Evolutionary conservation across 2,329 filamentous ascomycete genomes (phyloP).

Genomic region (Aureobasidium sp.): DNA sequence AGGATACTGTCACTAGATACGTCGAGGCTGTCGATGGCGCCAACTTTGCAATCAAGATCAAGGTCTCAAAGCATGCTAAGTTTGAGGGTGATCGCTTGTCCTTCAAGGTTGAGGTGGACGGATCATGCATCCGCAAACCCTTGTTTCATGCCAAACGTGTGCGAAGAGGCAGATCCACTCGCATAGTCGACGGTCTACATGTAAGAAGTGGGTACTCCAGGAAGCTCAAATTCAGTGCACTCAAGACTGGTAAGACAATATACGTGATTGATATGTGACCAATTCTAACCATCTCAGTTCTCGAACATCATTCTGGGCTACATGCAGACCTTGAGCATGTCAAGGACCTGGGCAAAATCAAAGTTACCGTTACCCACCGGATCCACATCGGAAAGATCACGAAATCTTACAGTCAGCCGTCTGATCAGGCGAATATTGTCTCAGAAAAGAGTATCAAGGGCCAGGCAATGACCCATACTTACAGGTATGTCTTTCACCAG

Average conservation of each 20-base stretch:
- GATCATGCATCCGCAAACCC: neutral
- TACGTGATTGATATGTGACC: neutral
- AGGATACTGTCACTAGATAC: slow-evolving; percentile 20
- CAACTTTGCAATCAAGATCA: slow-evolving; percentile 19
- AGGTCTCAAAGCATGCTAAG: neutral
- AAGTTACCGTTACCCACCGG: neutral
- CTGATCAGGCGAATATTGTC: neutral
- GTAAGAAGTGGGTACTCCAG: neutral
- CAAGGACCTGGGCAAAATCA: neutral
- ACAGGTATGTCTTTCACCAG: slow-evolving; percentile 2
- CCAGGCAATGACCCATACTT: slow-evolving; percentile 18
- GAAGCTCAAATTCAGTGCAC: neutral
- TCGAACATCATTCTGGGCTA: neutral
- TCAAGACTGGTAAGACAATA: neutral
- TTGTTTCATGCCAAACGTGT: neutral
- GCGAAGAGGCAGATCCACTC: neutral
- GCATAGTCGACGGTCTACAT: neutral
- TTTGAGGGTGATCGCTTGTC: slow-evolving; percentile 18
- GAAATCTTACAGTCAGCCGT: neutral
- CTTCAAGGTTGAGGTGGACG: slow-evolving; percentile 18
- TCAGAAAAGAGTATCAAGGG: slow-evolving; percentile 22
- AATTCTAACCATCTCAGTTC: neutral
- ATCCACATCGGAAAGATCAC: neutral
- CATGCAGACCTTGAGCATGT: neutral
- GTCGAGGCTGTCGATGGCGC: slow-evolving; percentile 20